Base-by-base conservation (phyloP, 352 stramenopile genomes). In the Pythium myriotylum region DNA sequence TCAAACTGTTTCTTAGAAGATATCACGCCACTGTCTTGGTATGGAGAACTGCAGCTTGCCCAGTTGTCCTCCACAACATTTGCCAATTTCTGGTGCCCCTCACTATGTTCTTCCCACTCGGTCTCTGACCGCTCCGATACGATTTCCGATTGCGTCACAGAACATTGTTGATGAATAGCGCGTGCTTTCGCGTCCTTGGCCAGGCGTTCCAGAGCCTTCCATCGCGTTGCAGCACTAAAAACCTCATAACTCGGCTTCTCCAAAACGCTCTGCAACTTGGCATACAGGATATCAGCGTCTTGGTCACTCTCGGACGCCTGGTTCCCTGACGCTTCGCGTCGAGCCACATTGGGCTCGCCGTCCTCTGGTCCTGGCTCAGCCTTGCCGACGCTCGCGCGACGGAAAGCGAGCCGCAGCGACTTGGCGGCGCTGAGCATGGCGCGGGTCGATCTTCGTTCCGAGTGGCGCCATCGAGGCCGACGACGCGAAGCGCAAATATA, bases 401-500 rank as follows among this genome's bases (percentile, higher is more conserved):
- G 51, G 35, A 67, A 50, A 22, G 59, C 51, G 16, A 57, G 35
- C 2, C 59, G 51, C 35, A 67, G 56, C 17, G 59, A 67, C 43
- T 61, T 67, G 51, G 59, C 59, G 33, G 59, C 59, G 20, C 26
- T 67, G 5, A 61, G 37, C 59, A 67, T 67, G 32, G 47, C 10
- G n/a, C n/a, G n/a, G 40, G 41, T 20, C 7, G 8, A 13, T 16
- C 22, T 20, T 35, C 29, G 35, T 10, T 35, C 29, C 10, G 29
- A 35, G 5, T 35, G 5, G 29, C 10, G 29, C 29, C 29, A 23
- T 23, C n/a, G n/a, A n/a, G n/a, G n/a, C n/a, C n/a, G n/a, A n/a
- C n/a, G n/a, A n/a, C n/a, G n/a, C n/a, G n/a, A 23, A 1, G 17
- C 23, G 40, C 53, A 52, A 60, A 60, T 52, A 60, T 60, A 60